Evolutionary conservation across 169 alveolate genomes (phyloP).

Genomic region (Plasmodium fragile): DNA sequence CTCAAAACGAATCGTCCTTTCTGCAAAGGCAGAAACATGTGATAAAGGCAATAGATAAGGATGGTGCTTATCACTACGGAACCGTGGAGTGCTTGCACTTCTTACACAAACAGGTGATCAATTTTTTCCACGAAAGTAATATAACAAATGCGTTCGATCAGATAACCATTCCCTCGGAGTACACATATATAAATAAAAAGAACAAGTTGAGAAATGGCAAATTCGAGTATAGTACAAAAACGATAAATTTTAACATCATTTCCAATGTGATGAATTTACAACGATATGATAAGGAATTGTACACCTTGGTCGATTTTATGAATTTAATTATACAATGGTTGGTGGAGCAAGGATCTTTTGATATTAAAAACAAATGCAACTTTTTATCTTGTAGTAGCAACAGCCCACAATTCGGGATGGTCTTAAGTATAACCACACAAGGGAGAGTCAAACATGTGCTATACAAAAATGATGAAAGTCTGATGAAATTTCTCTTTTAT

Average conservation of each 20-base stretch:
- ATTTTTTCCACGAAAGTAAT: slow-evolving; percentile 11
- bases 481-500: slow-evolving; percentile 34
- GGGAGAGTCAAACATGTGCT: neutral
- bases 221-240: neutral
- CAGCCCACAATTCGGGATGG: slow-evolving; percentile 9
- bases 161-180: slow-evolving; percentile 38
- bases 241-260: slow-evolving; percentile 31
- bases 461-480: slow-evolving; percentile 50
- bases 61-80: slow-evolving; percentile 19
- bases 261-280: slow-evolving; percentile 67
- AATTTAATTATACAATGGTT: slow-evolving; percentile 31
- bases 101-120: slow-evolving; percentile 36
- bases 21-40: neutral
- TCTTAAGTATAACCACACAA: slow-evolving; percentile 21
- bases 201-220: neutral
- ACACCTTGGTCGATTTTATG: slow-evolving; percentile 20
- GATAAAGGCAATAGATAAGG: neutral
- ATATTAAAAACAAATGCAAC: slow-evolving; percentile 9
- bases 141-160: slow-evolving; percentile 54
- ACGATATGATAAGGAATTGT: slow-evolving; percentile 35
- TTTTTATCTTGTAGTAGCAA: slow-evolving; percentile 9
- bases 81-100: slow-evolving; percentile 30
- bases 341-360: neutral
- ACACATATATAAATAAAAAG: neutral
- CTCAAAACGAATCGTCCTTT: neutral